These are phyloP conservation scores for Phoma herbarum DNA, from an alignment of 2,329 filamentous ascomycete species.

Conservation along the genomic window DNA sequence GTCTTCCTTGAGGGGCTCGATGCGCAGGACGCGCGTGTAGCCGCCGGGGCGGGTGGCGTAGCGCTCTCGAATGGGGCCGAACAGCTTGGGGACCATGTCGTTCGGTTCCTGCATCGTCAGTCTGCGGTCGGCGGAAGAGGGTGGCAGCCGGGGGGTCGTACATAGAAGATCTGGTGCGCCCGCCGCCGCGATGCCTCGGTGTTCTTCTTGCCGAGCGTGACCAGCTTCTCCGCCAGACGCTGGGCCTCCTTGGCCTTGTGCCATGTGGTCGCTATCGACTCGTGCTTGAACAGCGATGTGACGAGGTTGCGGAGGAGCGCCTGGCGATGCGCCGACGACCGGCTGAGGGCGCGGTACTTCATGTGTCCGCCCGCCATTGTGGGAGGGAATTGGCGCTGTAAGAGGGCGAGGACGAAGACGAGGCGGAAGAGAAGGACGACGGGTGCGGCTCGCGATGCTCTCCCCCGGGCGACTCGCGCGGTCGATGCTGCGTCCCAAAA, in stretches of 20 bases:
- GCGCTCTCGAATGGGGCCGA: constrained; percentile 80
- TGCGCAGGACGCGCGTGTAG: constrained; percentile 92
- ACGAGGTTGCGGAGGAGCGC: constrained; percentile 95
- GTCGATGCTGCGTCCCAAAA: constrained; percentile 27
- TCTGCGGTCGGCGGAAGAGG: constrained; percentile 18
- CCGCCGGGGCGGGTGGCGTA: constrained; percentile 84
- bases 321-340: constrained; percentile 85
- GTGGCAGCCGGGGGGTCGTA: constrained; percentile 59
- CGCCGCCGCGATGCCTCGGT: constrained; percentile 79
- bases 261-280: constrained; percentile 94
- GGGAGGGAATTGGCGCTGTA: constrained; percentile 25
- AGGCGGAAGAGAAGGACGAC: constrained; percentile 14
- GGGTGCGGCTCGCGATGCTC: constrained; percentile 17
- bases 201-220: constrained; percentile 92
- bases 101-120: constrained; percentile 67
- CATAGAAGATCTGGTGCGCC: constrained; percentile 85
- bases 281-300: constrained; percentile 90
- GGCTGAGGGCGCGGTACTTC: constrained; percentile 89
- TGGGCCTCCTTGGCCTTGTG: constrained; percentile 98
- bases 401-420: constrained; percentile 14
- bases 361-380: constrained; percentile 84
- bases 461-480: constrained; percentile 4
- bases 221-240: constrained; percentile 89
- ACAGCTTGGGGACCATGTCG: constrained; percentile 82
- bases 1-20: constrained; percentile 87